Conservation (phyloP, 2,329 filamentous ascomycete species). For the Aspergillus puulaauensis region DNA sequence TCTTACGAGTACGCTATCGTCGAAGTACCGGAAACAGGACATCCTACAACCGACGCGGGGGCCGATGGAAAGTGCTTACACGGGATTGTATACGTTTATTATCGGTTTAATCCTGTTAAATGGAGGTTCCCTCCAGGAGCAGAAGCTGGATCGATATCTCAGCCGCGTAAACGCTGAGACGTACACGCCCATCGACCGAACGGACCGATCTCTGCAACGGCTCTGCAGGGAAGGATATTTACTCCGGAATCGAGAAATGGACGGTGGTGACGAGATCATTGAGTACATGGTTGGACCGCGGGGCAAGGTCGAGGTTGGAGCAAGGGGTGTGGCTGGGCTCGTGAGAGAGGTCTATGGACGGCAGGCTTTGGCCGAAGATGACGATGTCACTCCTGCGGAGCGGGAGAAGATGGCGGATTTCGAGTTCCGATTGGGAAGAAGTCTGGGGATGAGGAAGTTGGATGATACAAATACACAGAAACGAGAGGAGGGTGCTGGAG, state of each 20-base stretch:
- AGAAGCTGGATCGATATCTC: conserved; percentile 75
- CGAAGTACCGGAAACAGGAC: conserved; percentile 61
- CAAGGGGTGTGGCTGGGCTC: conserved; percentile 71
- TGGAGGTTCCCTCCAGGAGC: conserved; percentile 72
- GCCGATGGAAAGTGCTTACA: conserved; percentile 75
- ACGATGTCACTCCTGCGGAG: conserved; percentile 17
- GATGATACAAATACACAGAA: background rate
- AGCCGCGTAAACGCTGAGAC: conserved; percentile 71
- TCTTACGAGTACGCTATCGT: conserved; percentile 70
- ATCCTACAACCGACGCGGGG: conserved; percentile 69
- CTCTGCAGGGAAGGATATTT: conserved; percentile 85
- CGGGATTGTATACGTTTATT: conserved; percentile 76
- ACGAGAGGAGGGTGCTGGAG: conserved; percentile 9
- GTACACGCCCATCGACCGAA: conserved; percentile 72
- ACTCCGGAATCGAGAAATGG: conserved; percentile 67
- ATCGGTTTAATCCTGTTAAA: conserved; percentile 73
- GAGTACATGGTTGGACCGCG: conserved; percentile 84
- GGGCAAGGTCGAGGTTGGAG: conserved; percentile 79
- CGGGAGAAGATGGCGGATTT: conserved; percentile 54
- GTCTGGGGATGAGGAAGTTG: conserved; percentile 53
- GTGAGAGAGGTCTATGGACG: conserved; percentile 58
- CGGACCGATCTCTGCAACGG: conserved; percentile 69
- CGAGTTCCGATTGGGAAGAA: conserved; percentile 60
- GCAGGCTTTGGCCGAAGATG: conserved; percentile 20
- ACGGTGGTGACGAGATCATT: conserved; percentile 70